Evolutionary conservation across 1,139 yeast genomes (phyloP), one percentile per base, ranked within the genome.

Genomic region (Trichomonascaceae sp.): DNA sequence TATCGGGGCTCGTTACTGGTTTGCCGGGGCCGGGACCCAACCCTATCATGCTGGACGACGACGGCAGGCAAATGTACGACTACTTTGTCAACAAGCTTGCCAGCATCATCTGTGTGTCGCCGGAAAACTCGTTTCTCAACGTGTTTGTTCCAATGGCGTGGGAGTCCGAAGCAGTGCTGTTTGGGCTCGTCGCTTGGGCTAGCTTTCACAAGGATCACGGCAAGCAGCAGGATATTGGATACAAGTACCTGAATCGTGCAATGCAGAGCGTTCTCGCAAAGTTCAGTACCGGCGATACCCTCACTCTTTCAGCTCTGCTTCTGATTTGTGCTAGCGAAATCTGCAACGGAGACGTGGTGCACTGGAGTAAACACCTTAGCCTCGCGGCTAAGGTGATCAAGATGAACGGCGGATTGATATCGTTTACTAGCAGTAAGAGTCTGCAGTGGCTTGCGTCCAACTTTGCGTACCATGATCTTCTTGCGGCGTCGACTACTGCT

Each of bases 71-170:
- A 40, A 57, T 79, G 15, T 79, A 74, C 50, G 73, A 73, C 36
- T 79, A 79, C 49, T 81, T 77, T 51, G 67, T 74, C 30, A 72
- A 74, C 39, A 67, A 66, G 22, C 60, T 79, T 33, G 70, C 80
- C 4, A 60, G 61, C 13, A 62, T 71, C 35, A 69, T 78, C 11
- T 73, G 80, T 13, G 71, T 79, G 34, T 76, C 82, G 1, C 80
- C 89, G 41, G 56, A 61, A 32, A 81, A 80, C 49, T 72, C 76
- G 45, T 81, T 75, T 50, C 69, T 74, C 37, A 73, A 73, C 28
- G 75, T 79, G n/a, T 80, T 80, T 50, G 57, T 81, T 27, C 89
- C 92, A 1, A 69, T 81, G 67, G 89, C 93, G 0, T 74, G 75
- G 36, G 60, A 64, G 36, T 80, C 78, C 46, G 62, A 64, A 28